Conservation (phyloP, 1,139 yeast species). For the Lodderomyces pseudojiufengensis region DNA sequence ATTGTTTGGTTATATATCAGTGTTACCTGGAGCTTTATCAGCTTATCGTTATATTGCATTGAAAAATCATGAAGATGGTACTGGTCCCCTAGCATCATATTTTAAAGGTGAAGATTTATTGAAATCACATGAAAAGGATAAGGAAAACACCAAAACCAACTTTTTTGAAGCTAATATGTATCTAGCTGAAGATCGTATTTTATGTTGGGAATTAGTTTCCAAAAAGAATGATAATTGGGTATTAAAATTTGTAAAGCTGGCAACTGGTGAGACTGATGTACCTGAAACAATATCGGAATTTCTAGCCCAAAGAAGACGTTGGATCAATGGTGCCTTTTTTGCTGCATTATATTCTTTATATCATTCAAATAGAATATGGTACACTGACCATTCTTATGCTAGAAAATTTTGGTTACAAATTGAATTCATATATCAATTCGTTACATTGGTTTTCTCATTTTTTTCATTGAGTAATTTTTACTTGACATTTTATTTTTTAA, state of each 20-base stretch:
- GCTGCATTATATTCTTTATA: constrained; percentile 89
- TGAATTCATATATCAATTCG: constrained; percentile 79
- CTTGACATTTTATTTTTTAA: constrained; percentile 85
- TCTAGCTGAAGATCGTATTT: constrained; percentile 92
- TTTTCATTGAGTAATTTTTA: constrained; percentile 89
- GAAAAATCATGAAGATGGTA: constrained; percentile 80
- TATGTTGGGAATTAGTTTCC: constrained; percentile 96
- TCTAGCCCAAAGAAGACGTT: constrained; percentile 91
- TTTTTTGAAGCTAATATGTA: constrained; percentile 97
- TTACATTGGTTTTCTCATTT: constrained; percentile 76
- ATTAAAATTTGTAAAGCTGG: constrained; percentile 84
- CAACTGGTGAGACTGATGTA: constrained; percentile 96
- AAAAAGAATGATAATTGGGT: constrained; percentile 88
- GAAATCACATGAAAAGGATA: constrained; percentile 25
- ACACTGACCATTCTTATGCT: constrained; percentile 72
- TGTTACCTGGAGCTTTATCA: constrained; percentile 92
- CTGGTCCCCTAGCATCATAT: constrained; percentile 85
- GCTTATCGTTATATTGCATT: constrained; percentile 92
- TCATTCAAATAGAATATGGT: constrained; percentile 78
- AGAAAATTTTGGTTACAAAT: constrained; percentile 78
- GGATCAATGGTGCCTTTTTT: constrained; percentile 97
- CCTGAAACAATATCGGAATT: constrained; percentile 91
- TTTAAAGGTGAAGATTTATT: constrained; percentile 81
- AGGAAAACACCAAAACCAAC: constrained; percentile 47
- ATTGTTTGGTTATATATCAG: constrained; percentile 88